phyloP scores from a whole-genome alignment of 73 alveolate genomes.

The Urostyla sp. region DNA sequence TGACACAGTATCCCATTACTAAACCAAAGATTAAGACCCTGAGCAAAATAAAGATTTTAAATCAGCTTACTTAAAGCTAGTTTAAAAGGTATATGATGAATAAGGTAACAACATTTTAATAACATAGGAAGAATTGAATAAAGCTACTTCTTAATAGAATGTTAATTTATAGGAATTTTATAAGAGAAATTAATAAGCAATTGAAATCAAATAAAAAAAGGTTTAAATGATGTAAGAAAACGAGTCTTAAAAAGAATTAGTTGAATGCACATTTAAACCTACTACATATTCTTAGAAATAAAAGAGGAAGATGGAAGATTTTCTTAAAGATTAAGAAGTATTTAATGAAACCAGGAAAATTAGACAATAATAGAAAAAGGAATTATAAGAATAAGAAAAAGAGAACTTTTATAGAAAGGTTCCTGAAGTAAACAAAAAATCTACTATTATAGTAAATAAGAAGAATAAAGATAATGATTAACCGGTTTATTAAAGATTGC shows the following conservation, averaged over 20 bases:
- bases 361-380: conserved; percentile 1
- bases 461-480: conserved; percentile 1
- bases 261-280: conserved; percentile 46
- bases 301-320: conserved; percentile 24
- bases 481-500: conserved; percentile 31
- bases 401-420: not conserved
- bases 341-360: conserved; percentile 10
- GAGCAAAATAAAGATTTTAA: conserved; percentile 12
- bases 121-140: conserved; percentile 25
- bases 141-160: not conserved
- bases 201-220: conserved; percentile 6
- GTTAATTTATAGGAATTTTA: not conserved
- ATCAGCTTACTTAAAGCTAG: conserved; percentile 22
- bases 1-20: not conserved
- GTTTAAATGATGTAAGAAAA: conserved; percentile 1
- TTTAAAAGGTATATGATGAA: conserved; percentile 22
- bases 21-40: not conserved
- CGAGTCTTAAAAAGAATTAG: not conserved
- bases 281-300: not conserved
- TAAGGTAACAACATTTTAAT: conserved; percentile 17
- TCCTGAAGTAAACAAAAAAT: conserved; percentile 25
- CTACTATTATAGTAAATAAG: conserved; percentile 5
- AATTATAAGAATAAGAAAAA: not conserved
- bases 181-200: conserved; percentile 8
- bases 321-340: conserved; percentile 30